Base-by-base conservation (phyloP, 148 eudicot genomes). In the Arbutus unedo region DNA sequence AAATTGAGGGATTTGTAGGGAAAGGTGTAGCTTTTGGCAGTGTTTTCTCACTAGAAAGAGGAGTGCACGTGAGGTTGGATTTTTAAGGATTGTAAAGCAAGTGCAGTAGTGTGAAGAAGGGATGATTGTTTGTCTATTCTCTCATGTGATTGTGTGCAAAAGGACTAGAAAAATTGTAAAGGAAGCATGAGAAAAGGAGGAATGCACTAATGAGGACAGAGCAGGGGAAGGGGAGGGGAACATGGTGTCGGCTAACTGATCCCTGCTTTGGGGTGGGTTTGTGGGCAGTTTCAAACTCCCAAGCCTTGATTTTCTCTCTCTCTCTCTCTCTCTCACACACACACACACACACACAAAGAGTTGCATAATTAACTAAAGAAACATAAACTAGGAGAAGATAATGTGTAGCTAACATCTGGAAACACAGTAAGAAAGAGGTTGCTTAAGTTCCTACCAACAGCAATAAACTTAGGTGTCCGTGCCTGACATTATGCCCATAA, bases 1-100 rank as follows among this genome's bases (percentile, higher is more conserved):
- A 54, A 88, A 81, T 13, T 55, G 91, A 59, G 84, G 81, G 87
- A 87, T 88, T 83, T 88, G 90, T 81, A 74, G 77, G 81, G 81
- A 74, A 80, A 84, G 48, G 77, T 53, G 89, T 77, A 18, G 59
- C 74, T 77, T 74, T 47, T 84, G 16, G 10, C 31, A 8, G 6
- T 8, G 8, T 13, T 48, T 74, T 71, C 21, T 7, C 10, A 5
- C 3, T 5, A 75, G 38, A 9, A 50, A 7, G 14, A 21, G 21
- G 84, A 78, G 81, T 82, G 90, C 87, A 91, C 87, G 85, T 89
- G 90, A 89, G 82, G 84, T 14, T 83, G 68, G 23, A 79, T 79
- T 84, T 85, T 62, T 76, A 25, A 77, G 53, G 18, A 59, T 77
- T 62, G 49, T 74, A 41, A 6, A 14, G 55, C 59, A 23, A 25